A percentile compares a stretch with the other conserved stretches of the same genome.
Conservation (phyloP, 2,329 filamentous ascomycete species). For the Mollisiaceae sp. region DNA sequence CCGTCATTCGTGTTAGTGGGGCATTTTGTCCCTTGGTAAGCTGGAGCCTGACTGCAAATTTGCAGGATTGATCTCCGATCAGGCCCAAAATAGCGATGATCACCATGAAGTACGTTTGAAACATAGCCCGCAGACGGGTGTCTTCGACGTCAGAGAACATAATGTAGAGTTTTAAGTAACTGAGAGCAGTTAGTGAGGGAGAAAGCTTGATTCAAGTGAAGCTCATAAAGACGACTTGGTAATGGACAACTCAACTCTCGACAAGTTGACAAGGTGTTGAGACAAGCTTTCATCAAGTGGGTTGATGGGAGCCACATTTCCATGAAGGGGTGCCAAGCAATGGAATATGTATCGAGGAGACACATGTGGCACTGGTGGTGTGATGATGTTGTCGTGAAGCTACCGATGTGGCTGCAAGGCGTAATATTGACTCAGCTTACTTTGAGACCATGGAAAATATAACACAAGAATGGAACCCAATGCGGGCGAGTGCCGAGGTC, state of each 20-base stretch:
- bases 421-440: no score
- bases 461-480: no score
- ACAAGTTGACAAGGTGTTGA: not conserved
- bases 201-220: not conserved
- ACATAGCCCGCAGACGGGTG: not conserved
- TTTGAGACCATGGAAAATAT: no score
- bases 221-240: not conserved
- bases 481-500: no score
- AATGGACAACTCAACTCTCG: not conserved
- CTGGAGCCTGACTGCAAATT: not conserved
- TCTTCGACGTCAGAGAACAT: not conserved
- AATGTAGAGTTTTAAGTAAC: not conserved
- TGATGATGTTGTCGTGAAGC: no score
- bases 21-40: not conserved
- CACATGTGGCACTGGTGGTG: no score
- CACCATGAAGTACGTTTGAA: not conserved
- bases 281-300: no score
- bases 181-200: not conserved
- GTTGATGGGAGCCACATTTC: no score
- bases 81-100: not conserved
- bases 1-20: not conserved
- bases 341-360: no score
- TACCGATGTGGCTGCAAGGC: no score
- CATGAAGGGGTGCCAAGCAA: no score
- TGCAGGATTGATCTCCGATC: not conserved